Evolutionary conservation across 768 basidiomycete species (phyloP), one percentile per base, ranked within the genome.

Genomic region (Dictyophora rubrovolvata): DNA sequence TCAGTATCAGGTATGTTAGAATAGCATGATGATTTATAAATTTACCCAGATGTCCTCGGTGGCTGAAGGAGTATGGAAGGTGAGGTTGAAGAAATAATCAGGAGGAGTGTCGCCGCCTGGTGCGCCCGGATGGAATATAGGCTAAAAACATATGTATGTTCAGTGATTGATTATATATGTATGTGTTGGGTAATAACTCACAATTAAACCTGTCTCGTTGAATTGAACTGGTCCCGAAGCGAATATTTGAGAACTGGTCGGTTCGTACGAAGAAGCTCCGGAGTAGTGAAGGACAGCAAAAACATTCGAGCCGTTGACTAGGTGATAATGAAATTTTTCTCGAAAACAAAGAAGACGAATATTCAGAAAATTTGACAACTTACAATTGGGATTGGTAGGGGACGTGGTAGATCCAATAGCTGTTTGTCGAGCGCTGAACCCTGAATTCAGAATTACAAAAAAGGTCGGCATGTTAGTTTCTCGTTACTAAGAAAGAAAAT

Each of bases 181-280:
- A 46, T n/a, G 42, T 20, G 21, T 54, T 28, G 7, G 28, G 4
- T 28, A 62, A 64, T 5, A 68, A 63, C 1, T 69, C 65, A 54
- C 35, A 11, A 66, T 65, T 1, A 72, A 53, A n/a, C 69, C 61
- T 2, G 63, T 62, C 56, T 77, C 76, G 16, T 65, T 33, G 22
- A 76, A 62, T 9, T 70, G 68, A 9, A 65, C 65, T 0, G 62
- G 33, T 50, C 62, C 61, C 2, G 28, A 21, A 34, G 57, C 28
- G 8, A 50, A 47, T 20, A 33, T 20, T 5, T 71, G 67, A 1
- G 55, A 67, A 1, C 73, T 51, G 12, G 50, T 51, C 9, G 50
- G 50, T 10, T 51, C 50, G 14, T 11, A 2, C 2, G 3, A 2
- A 3, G 28, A 7, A 7, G 28, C 50, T 12, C 50, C 50, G 14